Base-by-base conservation (phyloP, 192 early-diverging fungal species). In the Coemansia sp. region DNA sequence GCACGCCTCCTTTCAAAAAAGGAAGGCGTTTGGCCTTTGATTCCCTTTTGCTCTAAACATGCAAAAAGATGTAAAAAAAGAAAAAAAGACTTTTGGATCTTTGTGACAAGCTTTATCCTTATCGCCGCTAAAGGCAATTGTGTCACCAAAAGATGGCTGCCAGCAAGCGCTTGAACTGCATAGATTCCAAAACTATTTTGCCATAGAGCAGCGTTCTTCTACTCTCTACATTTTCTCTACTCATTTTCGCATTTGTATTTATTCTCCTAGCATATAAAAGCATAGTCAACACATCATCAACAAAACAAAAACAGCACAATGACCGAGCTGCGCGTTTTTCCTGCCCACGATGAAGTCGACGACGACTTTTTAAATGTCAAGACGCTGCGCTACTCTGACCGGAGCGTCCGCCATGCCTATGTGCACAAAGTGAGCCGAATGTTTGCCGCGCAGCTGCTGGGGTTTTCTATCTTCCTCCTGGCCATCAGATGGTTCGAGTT, bases 401-500 rank as follows among this genome's bases (percentile, higher is more conserved):
- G 53, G 31, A 56, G 32, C 14, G 32, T 12, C n/a, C 53, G 53
- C 53, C 53, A 56, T n/a, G 53, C 29, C 32, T 56, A 35, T 56
- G 17, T 56, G 10, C 53, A 56, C 32, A 56, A 56, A 35, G 14
- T 32, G 29, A 35, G 53, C 53, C 53, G 53, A 15, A 29, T 56
- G 53, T 56, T 56, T 35, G 53, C 53, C n/a, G 53, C 53, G 15
- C 53, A 56, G 53, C 24, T 56, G 14, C n/a, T 56, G 12, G 53
- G 53, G 27, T 56, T 56, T 19, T 56, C 53, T n/a, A 29, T 56
- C 53, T 56, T 56, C 9, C 53, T 56, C n/a, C 27, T 35, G 29
- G 53, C 53, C 6, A 56, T 56, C 31, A 32, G 53, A 32, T 56
- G 53, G 53, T 56, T 56, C 8, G 53, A 56, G 31, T 56, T 56